A percentile compares a stretch with the other conserved stretches of the same genome.
Conservation (phyloP, 2,329 filamentous ascomycete species). For the Xylariaceae sp. region DNA sequence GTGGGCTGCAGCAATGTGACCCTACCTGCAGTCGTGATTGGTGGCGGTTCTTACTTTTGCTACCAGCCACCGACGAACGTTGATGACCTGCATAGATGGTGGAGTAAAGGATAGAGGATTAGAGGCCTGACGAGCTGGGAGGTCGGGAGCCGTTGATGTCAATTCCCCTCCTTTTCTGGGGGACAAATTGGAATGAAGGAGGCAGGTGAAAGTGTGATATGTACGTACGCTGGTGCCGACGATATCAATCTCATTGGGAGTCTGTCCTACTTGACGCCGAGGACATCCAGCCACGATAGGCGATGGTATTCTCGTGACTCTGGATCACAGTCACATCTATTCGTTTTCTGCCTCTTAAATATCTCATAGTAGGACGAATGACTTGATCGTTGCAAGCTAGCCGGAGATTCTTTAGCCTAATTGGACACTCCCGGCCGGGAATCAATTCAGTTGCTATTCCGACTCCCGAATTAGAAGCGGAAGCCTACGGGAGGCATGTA, state of each 20-base stretch:
- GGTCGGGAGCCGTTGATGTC: too few species aligned
- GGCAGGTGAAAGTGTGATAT: too few species aligned
- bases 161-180: too few species aligned
- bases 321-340: background rate
- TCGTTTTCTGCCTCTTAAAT: background rate
- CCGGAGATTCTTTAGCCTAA: slow-evolving; percentile 14
- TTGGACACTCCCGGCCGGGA: slow-evolving; percentile 4
- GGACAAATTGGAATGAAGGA: too few species aligned
- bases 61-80: background rate
- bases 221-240: too few species aligned
- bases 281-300: too few species aligned
- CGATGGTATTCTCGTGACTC: too few species aligned
- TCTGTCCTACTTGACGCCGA: too few species aligned
- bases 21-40: background rate
- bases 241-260: too few species aligned
- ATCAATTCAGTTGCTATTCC: slow-evolving; percentile 18
- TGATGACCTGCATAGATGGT: background rate
- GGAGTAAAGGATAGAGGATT: too few species aligned
- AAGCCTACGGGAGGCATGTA: slow-evolving; percentile 21
- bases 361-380: background rate
- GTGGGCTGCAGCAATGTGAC: slow-evolving; percentile 1
- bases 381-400: slow-evolving; percentile 3
- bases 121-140: too few species aligned
- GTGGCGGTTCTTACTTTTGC: background rate
- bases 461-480: slow-evolving; percentile 27